Evolutionary conservation across 2,329 filamentous ascomycete species (phyloP).

Genomic region (Fusarium avenaceum): DNA sequence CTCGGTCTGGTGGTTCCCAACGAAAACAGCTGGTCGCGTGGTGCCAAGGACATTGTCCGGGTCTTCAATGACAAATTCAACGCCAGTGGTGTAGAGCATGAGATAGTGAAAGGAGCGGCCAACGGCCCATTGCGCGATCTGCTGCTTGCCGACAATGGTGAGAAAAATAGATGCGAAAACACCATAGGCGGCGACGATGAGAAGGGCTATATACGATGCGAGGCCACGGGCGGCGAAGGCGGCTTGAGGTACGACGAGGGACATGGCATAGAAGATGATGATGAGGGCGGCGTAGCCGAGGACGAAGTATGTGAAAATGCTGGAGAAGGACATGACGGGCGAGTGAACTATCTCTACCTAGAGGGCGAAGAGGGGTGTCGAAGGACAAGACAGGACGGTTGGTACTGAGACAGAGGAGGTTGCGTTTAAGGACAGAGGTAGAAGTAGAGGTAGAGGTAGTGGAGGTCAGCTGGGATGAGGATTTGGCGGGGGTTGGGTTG

Average conservation of each 20-base stretch:
- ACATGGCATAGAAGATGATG: slow-evolving; percentile 72
- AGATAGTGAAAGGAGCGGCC: slow-evolving; percentile 83
- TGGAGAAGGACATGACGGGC: slow-evolving; percentile 56
- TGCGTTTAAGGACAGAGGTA: slow-evolving; percentile 6
- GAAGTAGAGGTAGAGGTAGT: slow-evolving; percentile 3
- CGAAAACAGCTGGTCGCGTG: slow-evolving; percentile 85
- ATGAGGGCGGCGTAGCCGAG: slow-evolving; percentile 66
- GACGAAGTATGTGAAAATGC: slow-evolving; percentile 62
- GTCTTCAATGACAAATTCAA: slow-evolving; percentile 82
- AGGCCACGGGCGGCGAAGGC: slow-evolving; percentile 78
- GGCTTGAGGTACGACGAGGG: slow-evolving; percentile 68
- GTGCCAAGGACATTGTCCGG: slow-evolving; percentile 71
- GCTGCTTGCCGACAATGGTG: slow-evolving; percentile 77
- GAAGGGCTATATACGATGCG: slow-evolving; percentile 73
- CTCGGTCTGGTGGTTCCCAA: slow-evolving; percentile 97
- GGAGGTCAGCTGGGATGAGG: slow-evolving; percentile 34
- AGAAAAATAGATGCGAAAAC: slow-evolving; percentile 80
- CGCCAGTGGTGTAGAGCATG: slow-evolving; percentile 81
- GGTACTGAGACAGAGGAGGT: slow-evolving; percentile 19
- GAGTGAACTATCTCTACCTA: slow-evolving; percentile 12
- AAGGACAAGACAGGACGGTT: slow-evolving; percentile 14
- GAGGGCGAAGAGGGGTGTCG: neutral
- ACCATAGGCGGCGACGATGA: slow-evolving; percentile 77
- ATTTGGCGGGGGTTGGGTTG: slow-evolving; percentile 41
- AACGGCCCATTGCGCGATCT: slow-evolving; percentile 87